Base-by-base conservation (phyloP, 495 filamentous ascomycete species). In the Pseudevernia furfuracea region DNA sequence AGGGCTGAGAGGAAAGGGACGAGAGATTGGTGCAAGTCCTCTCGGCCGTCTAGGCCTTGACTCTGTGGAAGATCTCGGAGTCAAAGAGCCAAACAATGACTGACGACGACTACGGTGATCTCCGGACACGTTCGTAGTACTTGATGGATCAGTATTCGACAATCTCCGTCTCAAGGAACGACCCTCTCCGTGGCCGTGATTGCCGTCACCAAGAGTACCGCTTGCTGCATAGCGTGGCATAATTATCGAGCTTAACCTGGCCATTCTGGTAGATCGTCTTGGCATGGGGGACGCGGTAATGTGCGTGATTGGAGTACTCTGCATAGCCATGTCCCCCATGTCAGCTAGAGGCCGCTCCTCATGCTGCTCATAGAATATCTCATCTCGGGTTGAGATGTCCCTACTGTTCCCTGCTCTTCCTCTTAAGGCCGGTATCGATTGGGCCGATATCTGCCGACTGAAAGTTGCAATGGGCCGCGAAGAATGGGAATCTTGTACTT, bases 211-310 rank as follows among this genome's bases (percentile, higher is more conserved):
- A 10, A 78, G 71, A 41, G 77, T 70, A 11, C 75, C 77, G 32
- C 76, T 75, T 19, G 78, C 79, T 19, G 80, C 75, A 19, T 76
- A 77, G 60, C 81, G 77, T n/a, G 80, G 80, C 30, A 82, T 68
- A 32, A 83, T 74, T 63, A 78, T 75, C 14, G 80, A 81, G 28
- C 80, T 78, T 37, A 83, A 64, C 14, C 81, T 73, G 58, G 81
- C 81, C 74, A 83, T 79, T 32, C 55, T 58, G 19, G 77, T 78
- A 15, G 81, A 81, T 62, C 78, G 79, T 59, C 79, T 76, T 66
- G 80, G 77, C 62, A 77, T 81, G 43, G 71, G 71, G 28, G 67
- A 66, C 17, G 71, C 71, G 7, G 67, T 70, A 8, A 72, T 71
- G 38, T 71, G 70, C 43, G 71, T 72, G 32, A 72, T 71, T 25